Base-by-base conservation (phyloP, 2,329 filamentous ascomycete genomes). In the Cryphonectria naterciae region DNA sequence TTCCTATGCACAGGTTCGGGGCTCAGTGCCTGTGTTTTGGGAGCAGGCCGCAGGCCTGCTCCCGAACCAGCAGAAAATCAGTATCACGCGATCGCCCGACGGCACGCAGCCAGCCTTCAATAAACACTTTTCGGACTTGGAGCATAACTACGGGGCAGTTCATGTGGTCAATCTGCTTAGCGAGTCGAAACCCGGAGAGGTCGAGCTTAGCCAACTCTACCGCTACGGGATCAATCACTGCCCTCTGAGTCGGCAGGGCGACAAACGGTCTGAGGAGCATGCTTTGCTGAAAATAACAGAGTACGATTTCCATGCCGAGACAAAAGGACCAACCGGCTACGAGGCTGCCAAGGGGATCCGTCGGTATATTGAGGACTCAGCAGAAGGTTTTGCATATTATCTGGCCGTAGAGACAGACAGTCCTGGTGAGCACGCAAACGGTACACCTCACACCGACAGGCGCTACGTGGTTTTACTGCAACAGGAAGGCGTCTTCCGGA, bases 241-340 rank as follows among this genome's bases (percentile, higher is more conserved):
- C 74, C 89, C 92, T 0, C 81, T 97, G n/a, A 92, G 91, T 74
- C 85, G 85, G 19, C 82, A 83, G 35, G 86, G 83, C 8, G 87
- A 86, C 28, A 85, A 87, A 49, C 84, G 85, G 39, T 85, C 86
- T 2, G 82, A 83, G 52, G 93, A 94, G 72, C 93, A 95, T 77
- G 88, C 92, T 64, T 85, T 98, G 52, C 82, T 98, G 41, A 88
- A 88, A 73, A 88, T 92, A 71, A 97, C 95, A 0, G 93, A 97
- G 77, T 99, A 96, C 78, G 96, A 99, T 80, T 98, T 99, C 72
- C 95, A 98, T 78, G 95, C 95, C 4, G 94, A 98, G 80, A 97
- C 96, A 1, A 92, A 92, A 77, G 93, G 93, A 0, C 92, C 93
- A 0, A 88, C 88, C 69, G 95, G 95, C 3, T 98, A 98, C 78